Evolutionary conservation across 140 eudicot genomes (phyloP).

Genomic region (Oenanthe javanica): DNA sequence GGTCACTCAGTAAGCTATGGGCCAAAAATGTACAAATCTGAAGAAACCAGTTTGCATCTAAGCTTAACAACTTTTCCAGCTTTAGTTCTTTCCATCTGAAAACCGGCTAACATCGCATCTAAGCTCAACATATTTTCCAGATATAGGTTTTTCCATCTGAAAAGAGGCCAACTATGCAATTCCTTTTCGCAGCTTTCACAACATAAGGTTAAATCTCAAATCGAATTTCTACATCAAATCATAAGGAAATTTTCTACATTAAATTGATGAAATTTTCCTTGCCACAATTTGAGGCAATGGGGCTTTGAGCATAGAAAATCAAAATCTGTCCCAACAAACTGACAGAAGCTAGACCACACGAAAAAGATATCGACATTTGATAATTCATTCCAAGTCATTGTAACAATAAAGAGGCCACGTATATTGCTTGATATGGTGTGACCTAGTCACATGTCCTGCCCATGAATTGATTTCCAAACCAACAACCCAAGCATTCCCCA

Average conservation of each 20-base stretch:
- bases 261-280: neutral
- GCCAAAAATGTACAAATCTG: too few relatives aligned
- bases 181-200: neutral
- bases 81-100: too few relatives aligned
- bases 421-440: neutral
- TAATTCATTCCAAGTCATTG: neutral
- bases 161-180: neutral
- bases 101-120: too few relatives aligned
- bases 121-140: neutral
- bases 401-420: neutral
- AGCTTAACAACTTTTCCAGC: too few relatives aligned
- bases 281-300: too few relatives aligned
- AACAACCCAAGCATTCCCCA: constrained; percentile 6
- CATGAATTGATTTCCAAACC: constrained; percentile 12
- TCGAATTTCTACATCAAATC: neutral
- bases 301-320: too few relatives aligned
- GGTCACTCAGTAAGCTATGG: too few relatives aligned
- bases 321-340: neutral
- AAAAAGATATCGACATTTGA: neutral
- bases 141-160: too few relatives aligned
- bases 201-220: neutral
- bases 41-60: too few relatives aligned
- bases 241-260: neutral
- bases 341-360: neutral
- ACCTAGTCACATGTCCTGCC: constrained; percentile 2